A percentile compares a stretch with the other conserved stretches of the same genome.
Conservation (phyloP, 2,329 filamentous ascomycete species). For the Allantophomopsis cytisporea region DNA sequence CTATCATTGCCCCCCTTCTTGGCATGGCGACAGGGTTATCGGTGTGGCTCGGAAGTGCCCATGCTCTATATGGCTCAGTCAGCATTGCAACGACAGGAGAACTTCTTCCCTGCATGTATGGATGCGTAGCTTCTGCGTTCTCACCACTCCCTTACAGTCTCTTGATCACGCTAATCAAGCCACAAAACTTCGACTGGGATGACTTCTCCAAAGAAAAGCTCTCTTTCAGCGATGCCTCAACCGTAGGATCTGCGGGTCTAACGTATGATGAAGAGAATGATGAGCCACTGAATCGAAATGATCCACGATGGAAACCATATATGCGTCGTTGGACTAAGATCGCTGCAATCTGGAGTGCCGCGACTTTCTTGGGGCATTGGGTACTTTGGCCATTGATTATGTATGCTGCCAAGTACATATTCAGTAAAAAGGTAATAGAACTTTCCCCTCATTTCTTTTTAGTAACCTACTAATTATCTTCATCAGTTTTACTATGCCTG, state of each 20-base stretch:
- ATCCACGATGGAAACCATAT: slow-evolving; percentile 13
- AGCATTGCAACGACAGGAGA: slow-evolving; percentile 31
- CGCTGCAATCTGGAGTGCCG: slow-evolving; percentile 29
- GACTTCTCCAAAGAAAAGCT: slow-evolving; percentile 25
- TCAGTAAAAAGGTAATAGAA: slow-evolving; percentile 22
- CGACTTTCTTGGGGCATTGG: slow-evolving; percentile 37
- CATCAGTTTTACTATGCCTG: slow-evolving; percentile 31
- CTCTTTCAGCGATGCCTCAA: slow-evolving; percentile 20
- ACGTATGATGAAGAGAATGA: slow-evolving; percentile 20
- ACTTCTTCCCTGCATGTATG: slow-evolving; percentile 35
- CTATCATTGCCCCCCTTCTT: slow-evolving; percentile 32
- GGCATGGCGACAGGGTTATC: slow-evolving; percentile 35
- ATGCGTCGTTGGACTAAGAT: slow-evolving; percentile 29
- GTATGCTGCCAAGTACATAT: slow-evolving; percentile 36
- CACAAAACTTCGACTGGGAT: slow-evolving; percentile 19
- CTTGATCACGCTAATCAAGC: slow-evolving; percentile 27
- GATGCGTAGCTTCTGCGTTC: slow-evolving; percentile 32
- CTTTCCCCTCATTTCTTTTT: background rate
- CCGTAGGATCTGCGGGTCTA: slow-evolving; percentile 1
- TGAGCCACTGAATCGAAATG: slow-evolving; percentile 12
- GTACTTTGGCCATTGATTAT: slow-evolving; percentile 40
- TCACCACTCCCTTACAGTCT: slow-evolving; percentile 28
- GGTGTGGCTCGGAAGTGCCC: slow-evolving; percentile 36
- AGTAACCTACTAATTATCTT: slow-evolving; percentile 1
- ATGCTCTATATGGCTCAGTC: slow-evolving; percentile 30